Evolutionary conservation across 129 eudicot genomes (phyloP).

Genomic region (Saussurea involucrata): DNA sequence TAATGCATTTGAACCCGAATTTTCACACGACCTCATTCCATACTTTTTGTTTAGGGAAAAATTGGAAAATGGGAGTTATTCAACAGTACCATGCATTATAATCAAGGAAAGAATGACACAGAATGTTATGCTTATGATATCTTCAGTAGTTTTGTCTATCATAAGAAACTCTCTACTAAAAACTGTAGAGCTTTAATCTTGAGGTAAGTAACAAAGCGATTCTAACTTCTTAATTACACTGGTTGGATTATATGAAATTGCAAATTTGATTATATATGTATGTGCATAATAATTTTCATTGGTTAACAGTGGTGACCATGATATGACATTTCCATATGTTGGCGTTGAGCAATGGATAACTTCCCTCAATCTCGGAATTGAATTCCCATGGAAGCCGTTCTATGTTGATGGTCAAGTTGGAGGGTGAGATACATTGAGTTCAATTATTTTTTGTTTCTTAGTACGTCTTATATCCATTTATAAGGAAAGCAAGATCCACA

Average conservation of each 20-base stretch:
- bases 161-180: slow-evolving; percentile 3
- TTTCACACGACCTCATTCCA: neutral
- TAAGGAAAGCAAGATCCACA: neutral
- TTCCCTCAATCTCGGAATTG: neutral
- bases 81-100: neutral
- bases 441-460: neutral
- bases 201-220: neutral
- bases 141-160: neutral
- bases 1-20: neutral
- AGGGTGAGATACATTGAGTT: neutral
- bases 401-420: slow-evolving; percentile 5
- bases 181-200: neutral
- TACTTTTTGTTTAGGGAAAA: neutral
- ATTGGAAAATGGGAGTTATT: slow-evolving; percentile 1
- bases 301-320: slow-evolving; percentile 1
- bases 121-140: slow-evolving; percentile 17
- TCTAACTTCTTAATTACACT: neutral
- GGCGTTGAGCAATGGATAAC: neutral
- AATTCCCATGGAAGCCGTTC: slow-evolving; percentile 8
- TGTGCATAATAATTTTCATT: neutral
- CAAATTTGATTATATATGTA: neutral
- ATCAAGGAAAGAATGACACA: neutral
- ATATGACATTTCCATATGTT: slow-evolving; percentile 1
- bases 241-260: neutral
- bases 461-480: too few relatives aligned